phyloP scores from a whole-genome alignment of 208 protist species.

The Leishmania braziliensis region DNA sequence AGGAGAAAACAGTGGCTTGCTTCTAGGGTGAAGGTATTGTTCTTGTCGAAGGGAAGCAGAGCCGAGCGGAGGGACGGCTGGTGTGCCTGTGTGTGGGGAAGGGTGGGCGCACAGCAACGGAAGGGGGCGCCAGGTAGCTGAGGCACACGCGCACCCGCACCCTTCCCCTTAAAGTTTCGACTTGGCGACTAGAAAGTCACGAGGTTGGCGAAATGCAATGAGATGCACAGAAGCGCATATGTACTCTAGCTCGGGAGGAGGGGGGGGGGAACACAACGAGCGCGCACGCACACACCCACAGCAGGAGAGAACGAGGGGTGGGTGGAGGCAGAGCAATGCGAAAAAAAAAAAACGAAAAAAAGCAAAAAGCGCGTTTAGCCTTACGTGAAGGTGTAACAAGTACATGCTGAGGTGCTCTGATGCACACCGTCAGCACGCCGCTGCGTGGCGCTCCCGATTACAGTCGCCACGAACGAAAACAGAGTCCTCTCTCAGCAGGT shows the following conservation, averaged over 20 bases:
- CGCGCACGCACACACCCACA: background rate
- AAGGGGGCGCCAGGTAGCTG: background rate
- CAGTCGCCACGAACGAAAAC: background rate
- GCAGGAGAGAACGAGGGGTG: background rate
- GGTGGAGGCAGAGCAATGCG: background rate
- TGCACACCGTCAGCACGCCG: background rate
- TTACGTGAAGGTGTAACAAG: background rate
- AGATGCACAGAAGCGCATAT: background rate
- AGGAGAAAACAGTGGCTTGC: background rate
- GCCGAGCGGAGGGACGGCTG: background rate
- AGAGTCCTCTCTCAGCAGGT: background rate
- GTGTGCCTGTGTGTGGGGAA: background rate
- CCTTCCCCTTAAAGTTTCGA: background rate
- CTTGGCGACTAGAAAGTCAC: background rate
- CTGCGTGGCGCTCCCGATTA: background rate
- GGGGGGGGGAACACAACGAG: background rate
- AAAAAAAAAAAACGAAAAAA: slow-evolving; percentile 10
- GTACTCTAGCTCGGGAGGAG: background rate
- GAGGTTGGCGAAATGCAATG: background rate
- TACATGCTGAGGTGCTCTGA: background rate
- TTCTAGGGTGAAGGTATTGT: background rate
- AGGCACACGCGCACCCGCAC: background rate
- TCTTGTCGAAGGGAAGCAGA: background rate
- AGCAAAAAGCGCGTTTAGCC: background rate
- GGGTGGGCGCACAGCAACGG: background rate